Percentiles rank a stretch among this genome's conserved stretches.
These are phyloP conservation scores for Vigna radiata DNA, from an alignment of 306 rosid genomes.

Conservation along the genomic window DNA sequence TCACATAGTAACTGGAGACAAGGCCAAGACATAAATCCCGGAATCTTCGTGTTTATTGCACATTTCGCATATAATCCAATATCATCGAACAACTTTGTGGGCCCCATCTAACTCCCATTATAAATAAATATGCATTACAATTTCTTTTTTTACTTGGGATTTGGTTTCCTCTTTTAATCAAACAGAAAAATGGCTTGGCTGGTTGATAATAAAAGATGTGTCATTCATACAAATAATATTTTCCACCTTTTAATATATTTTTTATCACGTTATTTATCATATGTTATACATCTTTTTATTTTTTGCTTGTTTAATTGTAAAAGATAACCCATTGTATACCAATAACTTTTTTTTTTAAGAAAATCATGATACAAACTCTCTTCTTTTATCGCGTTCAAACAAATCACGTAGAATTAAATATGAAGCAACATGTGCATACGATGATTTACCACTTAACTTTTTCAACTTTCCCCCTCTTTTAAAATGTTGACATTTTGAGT, in stretches of 20 bases:
- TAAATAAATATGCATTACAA: slow-evolving; percentile 39
- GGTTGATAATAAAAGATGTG: neutral
- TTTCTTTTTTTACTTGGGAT: slow-evolving; percentile 21
- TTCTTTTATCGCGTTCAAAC: neutral
- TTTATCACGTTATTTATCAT: neutral
- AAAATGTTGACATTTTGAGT: slow-evolving; percentile 48
- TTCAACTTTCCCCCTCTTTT: slow-evolving; percentile 33
- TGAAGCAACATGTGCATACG: slow-evolving; percentile 44
- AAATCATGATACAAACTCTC: neutral
- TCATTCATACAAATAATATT: neutral
- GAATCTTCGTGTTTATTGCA: slow-evolving; percentile 51
- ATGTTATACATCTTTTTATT: neutral
- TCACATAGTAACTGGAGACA: slow-evolving; percentile 62
- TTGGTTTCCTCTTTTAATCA: slow-evolving; percentile 11
- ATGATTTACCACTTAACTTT: slow-evolving; percentile 44
- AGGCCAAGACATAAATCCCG: slow-evolving; percentile 61
- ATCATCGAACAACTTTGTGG: slow-evolving; percentile 45
- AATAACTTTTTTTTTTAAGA: neutral
- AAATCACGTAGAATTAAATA: slow-evolving; percentile 40
- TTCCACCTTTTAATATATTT: neutral
- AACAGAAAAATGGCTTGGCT: neutral
- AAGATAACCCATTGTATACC: neutral
- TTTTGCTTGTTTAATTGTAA: neutral
- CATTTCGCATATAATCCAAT: slow-evolving; percentile 81
- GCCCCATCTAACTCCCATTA: slow-evolving; percentile 55